Evolutionary conservation across 805 yeast species (phyloP).

Genomic region (Hanseniaspora hatyaiensis): DNA sequence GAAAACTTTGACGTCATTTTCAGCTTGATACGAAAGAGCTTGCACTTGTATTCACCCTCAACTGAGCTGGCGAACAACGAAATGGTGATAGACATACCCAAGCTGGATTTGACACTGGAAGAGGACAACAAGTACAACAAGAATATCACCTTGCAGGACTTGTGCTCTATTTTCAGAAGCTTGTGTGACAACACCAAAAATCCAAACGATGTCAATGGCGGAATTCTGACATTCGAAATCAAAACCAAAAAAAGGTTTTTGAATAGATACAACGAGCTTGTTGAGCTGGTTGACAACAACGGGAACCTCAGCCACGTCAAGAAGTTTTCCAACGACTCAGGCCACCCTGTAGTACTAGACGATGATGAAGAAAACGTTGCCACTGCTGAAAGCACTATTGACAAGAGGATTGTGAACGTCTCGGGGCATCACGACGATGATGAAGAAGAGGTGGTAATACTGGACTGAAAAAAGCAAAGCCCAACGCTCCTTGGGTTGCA

Average conservation of each 20-base stretch:
- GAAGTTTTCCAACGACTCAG: constrained; percentile 27
- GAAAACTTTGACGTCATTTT: constrained; percentile 15
- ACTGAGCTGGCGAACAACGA: constrained; percentile 20
- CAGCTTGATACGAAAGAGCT: constrained; percentile 19
- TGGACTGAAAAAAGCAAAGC: constrained; percentile 3
- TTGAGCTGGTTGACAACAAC: constrained; percentile 27
- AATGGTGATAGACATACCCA: constrained; percentile 23
- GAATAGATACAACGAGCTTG: constrained; percentile 28
- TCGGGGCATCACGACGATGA: neutral
- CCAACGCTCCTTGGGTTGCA: no score
- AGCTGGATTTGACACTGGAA: constrained; percentile 25
- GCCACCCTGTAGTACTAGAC: constrained; percentile 28
- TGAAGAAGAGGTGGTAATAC: constrained; percentile 10
- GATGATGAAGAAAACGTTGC: constrained; percentile 18
- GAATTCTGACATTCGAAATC: constrained; percentile 19
- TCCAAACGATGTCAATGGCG: neutral
- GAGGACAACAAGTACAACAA: constrained; percentile 30
- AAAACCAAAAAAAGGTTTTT: constrained; percentile 26
- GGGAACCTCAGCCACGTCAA: constrained; percentile 26
- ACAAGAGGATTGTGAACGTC: constrained; percentile 2
- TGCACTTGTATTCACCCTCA: neutral
- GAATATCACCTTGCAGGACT: constrained; percentile 26
- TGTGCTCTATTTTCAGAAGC: constrained; percentile 26
- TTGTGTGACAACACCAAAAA: constrained; percentile 23
- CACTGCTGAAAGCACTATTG: neutral